Evolutionary conservation across 2,329 filamentous ascomycete genomes (phyloP).

Genomic region (Penicillium sp.): DNA sequence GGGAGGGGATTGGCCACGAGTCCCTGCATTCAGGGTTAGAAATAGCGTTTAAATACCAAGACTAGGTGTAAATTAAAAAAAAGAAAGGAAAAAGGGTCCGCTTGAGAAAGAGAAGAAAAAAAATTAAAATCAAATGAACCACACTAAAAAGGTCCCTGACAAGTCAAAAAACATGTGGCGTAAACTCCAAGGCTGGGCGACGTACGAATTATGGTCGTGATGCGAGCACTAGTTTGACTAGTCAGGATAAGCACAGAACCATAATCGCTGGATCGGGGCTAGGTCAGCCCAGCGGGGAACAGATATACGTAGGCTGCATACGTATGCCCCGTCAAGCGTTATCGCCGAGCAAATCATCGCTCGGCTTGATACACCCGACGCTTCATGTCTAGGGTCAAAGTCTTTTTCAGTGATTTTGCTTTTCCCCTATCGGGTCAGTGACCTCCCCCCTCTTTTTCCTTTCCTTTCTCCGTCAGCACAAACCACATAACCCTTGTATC

Average conservation of each 20-base stretch:
- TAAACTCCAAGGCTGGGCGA: conserved; percentile 4
- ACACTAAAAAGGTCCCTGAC: conserved; percentile 11
- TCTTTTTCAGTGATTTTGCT: background rate
- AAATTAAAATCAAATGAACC: conserved; percentile 1
- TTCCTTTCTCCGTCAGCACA: conserved; percentile 1
- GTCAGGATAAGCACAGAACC: conserved; percentile 8
- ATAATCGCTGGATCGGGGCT: conserved; percentile 15
- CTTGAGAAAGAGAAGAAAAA: background rate
- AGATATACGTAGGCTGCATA: conserved; percentile 27
- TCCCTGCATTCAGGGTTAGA: conserved; percentile 19
- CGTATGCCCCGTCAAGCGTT: conserved; percentile 20
- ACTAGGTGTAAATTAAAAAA: background rate
- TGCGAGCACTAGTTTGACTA: conserved; percentile 5
- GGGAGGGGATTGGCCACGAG: conserved; percentile 20
- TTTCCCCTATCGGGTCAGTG: background rate
- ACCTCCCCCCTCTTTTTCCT: background rate
- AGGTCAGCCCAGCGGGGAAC: conserved; percentile 6
- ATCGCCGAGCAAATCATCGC: conserved; percentile 15
- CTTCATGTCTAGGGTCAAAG: background rate
- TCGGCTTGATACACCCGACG: conserved; percentile 14
- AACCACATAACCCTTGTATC: conserved; percentile 5
- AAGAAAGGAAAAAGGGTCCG: conserved; percentile 13
- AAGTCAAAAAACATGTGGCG: conserved; percentile 20
- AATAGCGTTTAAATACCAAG: background rate
- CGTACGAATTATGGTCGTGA: conserved; percentile 13